Evolutionary conservation across 192 early-diverging fungal species (phyloP).

Genomic region (Dispira simplex): DNA sequence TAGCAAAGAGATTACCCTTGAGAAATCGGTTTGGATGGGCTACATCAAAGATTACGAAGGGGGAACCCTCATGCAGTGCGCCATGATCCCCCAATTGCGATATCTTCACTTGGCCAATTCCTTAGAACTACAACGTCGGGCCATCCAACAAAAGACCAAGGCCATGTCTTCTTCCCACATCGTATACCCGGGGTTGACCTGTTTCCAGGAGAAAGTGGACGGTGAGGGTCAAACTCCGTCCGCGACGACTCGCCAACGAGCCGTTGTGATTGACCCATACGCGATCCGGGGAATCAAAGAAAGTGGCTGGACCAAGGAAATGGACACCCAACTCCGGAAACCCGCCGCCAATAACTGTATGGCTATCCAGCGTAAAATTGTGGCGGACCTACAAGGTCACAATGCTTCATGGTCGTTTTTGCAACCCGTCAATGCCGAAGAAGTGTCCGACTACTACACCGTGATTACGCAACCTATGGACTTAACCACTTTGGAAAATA

Average conservation of each 20-base stretch:
- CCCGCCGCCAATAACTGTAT: constrained; percentile 15
- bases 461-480: constrained; percentile 98
- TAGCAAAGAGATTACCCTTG: constrained; percentile 91
- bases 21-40: constrained; percentile 86
- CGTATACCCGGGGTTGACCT: constrained; percentile 62
- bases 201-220: constrained; percentile 37
- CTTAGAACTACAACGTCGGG: constrained; percentile 57
- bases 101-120: constrained; percentile 62
- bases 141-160: constrained; percentile 75
- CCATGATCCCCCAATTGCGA: constrained; percentile 77
- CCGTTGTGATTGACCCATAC: constrained; percentile 52
- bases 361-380: constrained; percentile 45
- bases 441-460: constrained; percentile 89
- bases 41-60: constrained; percentile 99
- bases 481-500: constrained; percentile 63
- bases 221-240: no score
- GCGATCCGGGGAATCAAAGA: constrained; percentile 79
- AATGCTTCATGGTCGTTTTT: constrained; percentile 84
- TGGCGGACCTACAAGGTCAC: constrained; percentile 62
- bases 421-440: constrained; percentile 71
- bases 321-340: constrained; percentile 35
- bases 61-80: constrained; percentile 96
- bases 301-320: constrained; percentile 87
- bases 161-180: constrained; percentile 53
- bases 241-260: background rate